Conservation (phyloP, 2,329 filamentous ascomycete species). For the Bisporella sp. region DNA sequence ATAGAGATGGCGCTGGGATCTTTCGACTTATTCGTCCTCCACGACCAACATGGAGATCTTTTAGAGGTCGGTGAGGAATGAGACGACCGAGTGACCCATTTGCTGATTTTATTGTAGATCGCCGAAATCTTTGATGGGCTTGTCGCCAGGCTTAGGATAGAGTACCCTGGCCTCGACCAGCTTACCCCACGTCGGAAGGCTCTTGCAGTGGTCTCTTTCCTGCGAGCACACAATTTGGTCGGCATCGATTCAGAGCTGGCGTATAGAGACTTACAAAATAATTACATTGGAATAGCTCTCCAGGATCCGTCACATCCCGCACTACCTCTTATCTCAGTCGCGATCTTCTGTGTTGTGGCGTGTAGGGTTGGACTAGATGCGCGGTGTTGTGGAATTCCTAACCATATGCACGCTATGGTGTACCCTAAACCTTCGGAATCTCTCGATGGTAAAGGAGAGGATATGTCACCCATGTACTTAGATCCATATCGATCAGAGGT, state of each 20-base stretch:
- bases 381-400: conserved; percentile 73
- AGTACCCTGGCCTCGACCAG: conserved; percentile 44
- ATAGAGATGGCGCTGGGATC: conserved; percentile 72
- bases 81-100: too few species aligned
- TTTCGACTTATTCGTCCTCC: conserved; percentile 84
- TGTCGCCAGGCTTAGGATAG: conserved; percentile 45
- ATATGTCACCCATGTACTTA: conserved; percentile 63
- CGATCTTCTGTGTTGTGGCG: conserved; percentile 79
- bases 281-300: conserved; percentile 77
- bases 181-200: conserved; percentile 62
- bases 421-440: conserved; percentile 51
- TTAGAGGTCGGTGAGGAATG: conserved; percentile 45
- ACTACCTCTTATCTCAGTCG: conserved; percentile 77
- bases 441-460: conserved; percentile 45
- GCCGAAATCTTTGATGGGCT: conserved; percentile 58
- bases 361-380: conserved; percentile 68
- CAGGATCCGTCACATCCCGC: conserved; percentile 68
- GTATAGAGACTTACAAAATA: conserved; percentile 79
- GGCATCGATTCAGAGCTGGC: conserved; percentile 59
- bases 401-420: conserved; percentile 78
- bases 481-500: conserved; percentile 69
- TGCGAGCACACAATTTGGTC: conserved; percentile 60
- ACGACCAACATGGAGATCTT: conserved; percentile 65
- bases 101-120: conserved; percentile 37
- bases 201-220: conserved; percentile 58